These are phyloP conservation scores for Yamadazyma epiphylla DNA, from an alignment of 1,139 yeast genomes.

Conservation along the genomic window DNA sequence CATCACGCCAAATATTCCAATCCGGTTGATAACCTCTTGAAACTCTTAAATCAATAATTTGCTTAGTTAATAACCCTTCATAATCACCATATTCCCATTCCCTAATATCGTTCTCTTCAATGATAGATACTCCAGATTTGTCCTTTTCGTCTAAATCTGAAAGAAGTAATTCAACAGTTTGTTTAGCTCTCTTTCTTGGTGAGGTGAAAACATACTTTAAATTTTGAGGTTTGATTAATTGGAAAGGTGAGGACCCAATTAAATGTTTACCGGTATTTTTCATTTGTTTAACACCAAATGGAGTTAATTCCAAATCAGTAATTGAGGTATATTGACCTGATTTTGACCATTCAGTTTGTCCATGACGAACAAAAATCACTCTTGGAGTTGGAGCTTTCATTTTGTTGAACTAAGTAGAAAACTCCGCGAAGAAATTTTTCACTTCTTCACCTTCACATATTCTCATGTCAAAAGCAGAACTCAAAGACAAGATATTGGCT, in stretches of 20 bases:
- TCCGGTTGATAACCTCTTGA: constrained; percentile 52
- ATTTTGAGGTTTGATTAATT: constrained; percentile 59
- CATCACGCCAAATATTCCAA: constrained; percentile 93
- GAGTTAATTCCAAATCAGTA: constrained; percentile 78
- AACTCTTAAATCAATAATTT: constrained; percentile 60
- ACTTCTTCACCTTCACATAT: not conserved
- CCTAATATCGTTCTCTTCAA: constrained; percentile 65
- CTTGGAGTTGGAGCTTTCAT: constrained; percentile 54
- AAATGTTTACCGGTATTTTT: constrained; percentile 65
- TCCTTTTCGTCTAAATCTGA: constrained; percentile 47
- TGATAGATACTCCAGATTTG: constrained; percentile 38
- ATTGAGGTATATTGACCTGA: constrained; percentile 87
- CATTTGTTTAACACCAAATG: constrained; percentile 75
- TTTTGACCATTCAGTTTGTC: constrained; percentile 95
- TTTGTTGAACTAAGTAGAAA: constrained; percentile 1
- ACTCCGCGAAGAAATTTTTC: not conserved
- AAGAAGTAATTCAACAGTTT: constrained; percentile 61
- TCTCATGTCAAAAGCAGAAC: constrained; percentile 19
- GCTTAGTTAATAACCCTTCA: constrained; percentile 72
- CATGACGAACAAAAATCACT: constrained; percentile 77
- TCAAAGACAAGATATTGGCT: constrained; percentile 33
- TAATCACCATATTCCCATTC: constrained; percentile 98
- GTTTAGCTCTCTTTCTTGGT: constrained; percentile 76
- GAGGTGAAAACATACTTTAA: constrained; percentile 68
- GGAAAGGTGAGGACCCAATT: constrained; percentile 50